Conservation (phyloP, 768 basidiomycete genomes). For the Paxillus ammoniavirescens region DNA sequence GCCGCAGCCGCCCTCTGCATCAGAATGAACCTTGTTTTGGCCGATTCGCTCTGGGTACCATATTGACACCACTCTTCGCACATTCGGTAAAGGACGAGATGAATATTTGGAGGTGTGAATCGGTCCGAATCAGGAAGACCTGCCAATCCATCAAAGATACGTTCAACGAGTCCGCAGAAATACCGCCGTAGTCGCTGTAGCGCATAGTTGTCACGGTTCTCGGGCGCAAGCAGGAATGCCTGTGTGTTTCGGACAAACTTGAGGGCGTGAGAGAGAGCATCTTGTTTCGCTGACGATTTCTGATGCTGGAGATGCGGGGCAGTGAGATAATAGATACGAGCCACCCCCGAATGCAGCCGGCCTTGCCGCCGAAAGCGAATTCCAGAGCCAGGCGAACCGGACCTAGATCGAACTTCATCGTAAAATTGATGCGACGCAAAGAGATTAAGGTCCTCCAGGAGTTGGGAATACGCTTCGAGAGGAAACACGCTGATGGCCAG, state of each 20-base stretch:
- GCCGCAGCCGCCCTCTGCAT: conserved; percentile 69
- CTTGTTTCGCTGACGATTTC: conserved; percentile 63
- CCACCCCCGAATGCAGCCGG: conserved; percentile 81
- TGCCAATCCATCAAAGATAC: conserved; percentile 75
- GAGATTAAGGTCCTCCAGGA: conserved; percentile 80
- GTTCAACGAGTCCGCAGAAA: conserved; percentile 88
- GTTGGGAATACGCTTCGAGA: conserved; percentile 67
- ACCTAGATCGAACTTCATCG: conserved; percentile 58
- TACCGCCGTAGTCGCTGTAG: conserved; percentile 83
- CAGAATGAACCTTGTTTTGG: conserved; percentile 62
- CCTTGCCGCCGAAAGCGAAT: conserved; percentile 71
- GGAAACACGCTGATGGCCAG: conserved; percentile 88
- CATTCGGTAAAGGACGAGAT: conserved; percentile 76
- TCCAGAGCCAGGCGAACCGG: conserved; percentile 38
- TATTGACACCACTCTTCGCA: conserved; percentile 95
- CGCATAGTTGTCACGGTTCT: conserved; percentile 72
- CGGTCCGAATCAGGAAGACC: conserved; percentile 71
- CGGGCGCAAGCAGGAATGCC: conserved; percentile 66
- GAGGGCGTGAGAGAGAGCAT: conserved; percentile 74
- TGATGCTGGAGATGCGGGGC: conserved; percentile 73
- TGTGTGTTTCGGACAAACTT: conserved; percentile 87
- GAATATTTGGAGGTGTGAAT: conserved; percentile 72
- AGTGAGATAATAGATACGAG: conserved; percentile 85
- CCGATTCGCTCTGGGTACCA: conserved; percentile 70
- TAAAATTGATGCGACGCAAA: conserved; percentile 82